Conservation (phyloP, 805 yeast species). For the Yamadazyma olivae region DNA sequence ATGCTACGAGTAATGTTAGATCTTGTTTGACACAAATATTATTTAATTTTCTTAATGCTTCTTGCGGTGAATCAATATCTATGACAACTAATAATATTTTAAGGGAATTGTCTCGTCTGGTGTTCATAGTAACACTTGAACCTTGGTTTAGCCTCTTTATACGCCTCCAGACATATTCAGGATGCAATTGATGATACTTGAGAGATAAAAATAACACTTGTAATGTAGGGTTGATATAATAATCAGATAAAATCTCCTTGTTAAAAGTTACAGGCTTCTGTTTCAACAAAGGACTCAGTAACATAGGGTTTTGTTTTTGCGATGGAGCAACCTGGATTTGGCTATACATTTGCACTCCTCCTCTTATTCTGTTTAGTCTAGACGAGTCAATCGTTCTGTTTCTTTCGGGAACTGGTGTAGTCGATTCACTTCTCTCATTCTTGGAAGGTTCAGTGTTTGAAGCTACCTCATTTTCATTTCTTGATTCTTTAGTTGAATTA, state of each 20-base stretch:
- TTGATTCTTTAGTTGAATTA: neutral
- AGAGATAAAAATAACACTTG: constrained; percentile 62
- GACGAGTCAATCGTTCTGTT: neutral
- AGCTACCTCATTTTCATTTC: neutral
- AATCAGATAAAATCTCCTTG: constrained; percentile 54
- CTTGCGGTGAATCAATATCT: constrained; percentile 60
- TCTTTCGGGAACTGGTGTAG: neutral
- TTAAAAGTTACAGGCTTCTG: constrained; percentile 54
- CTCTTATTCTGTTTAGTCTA: constrained; percentile 1
- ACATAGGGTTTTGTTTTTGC: constrained; percentile 71
- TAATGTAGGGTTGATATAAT: constrained; percentile 55
- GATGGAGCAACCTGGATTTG: constrained; percentile 55
- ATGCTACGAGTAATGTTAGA: constrained; percentile 46
- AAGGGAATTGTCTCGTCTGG: constrained; percentile 35
- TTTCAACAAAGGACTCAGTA: constrained; percentile 47
- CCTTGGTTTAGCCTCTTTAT: constrained; percentile 42
- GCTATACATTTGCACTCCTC: constrained; percentile 12
- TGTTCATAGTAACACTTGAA: constrained; percentile 14
- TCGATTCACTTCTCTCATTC: neutral
- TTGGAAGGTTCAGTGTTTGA: neutral
- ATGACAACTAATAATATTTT: constrained; percentile 61
- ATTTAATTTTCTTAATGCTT: constrained; percentile 44
- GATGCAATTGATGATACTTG: constrained; percentile 72
- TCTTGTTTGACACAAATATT: constrained; percentile 49
- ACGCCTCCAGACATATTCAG: constrained; percentile 67